phyloP scores from a whole-genome alignment of 768 basidiomycete species.

The Fistulinella prunicolor region DNA sequence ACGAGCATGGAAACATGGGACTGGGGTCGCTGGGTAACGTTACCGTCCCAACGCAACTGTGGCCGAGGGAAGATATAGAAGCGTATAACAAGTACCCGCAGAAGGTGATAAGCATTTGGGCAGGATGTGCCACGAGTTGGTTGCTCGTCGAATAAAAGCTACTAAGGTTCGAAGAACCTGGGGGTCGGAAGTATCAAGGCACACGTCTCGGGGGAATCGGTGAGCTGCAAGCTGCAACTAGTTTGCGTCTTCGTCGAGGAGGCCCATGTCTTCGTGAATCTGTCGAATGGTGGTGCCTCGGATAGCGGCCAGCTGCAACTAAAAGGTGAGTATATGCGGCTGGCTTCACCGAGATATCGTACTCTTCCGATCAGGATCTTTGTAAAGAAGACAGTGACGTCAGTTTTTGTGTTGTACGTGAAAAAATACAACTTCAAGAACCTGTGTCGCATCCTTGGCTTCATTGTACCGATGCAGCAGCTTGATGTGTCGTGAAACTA shows the following conservation, averaged over 20 bases:
- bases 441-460: conserved; percentile 82
- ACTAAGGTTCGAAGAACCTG: too few relatives aligned
- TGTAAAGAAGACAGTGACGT: too few relatives aligned
- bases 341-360: conserved; percentile 13
- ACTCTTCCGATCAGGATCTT: conserved; percentile 82
- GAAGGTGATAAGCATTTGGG: conserved; percentile 25
- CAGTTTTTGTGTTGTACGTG: not conserved
- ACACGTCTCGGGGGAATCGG: too few relatives aligned
- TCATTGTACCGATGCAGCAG: conserved; percentile 77
- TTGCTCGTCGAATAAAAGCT: conserved; percentile 27
- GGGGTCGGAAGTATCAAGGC: too few relatives aligned
- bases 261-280: conserved; percentile 68
- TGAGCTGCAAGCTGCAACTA: conserved; percentile 3
- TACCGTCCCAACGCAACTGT: conserved; percentile 47
- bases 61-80: conserved; percentile 40
- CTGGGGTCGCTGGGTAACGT: conserved; percentile 58
- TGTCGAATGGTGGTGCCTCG: conserved; percentile 69
- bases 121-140: conserved; percentile 35
- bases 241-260: conserved; percentile 54
- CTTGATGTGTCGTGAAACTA: conserved; percentile 66
- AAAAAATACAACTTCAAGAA: conserved; percentile 24
- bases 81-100: conserved; percentile 5
- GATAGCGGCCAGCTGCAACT: conserved; percentile 62
- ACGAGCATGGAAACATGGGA: conserved; percentile 95
- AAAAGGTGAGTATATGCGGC: conserved; percentile 12